Conservation (phyloP, 2,329 filamentous ascomycete genomes). For the Conoideocrella luteorostrata region DNA sequence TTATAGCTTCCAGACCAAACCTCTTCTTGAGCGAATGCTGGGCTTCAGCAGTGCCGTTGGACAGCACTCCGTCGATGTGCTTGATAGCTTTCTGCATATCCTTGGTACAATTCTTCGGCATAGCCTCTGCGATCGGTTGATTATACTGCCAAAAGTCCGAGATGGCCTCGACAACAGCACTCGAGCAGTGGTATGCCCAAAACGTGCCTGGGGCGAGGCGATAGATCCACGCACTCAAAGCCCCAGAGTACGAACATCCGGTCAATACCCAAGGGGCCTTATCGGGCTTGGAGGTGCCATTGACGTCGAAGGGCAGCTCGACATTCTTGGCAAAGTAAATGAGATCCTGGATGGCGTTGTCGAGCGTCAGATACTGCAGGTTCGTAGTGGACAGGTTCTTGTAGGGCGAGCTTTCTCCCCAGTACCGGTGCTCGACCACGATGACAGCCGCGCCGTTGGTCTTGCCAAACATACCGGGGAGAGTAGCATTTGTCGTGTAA, state of each 20-base stretch:
- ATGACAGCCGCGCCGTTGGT: slow-evolving; percentile 66
- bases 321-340: slow-evolving; percentile 70
- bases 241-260: slow-evolving; percentile 73
- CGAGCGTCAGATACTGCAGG: slow-evolving; percentile 69
- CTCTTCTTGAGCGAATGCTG: slow-evolving; percentile 35
- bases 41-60: slow-evolving; percentile 23
- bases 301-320: slow-evolving; percentile 60
- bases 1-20: slow-evolving; percentile 35
- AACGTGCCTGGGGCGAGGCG: slow-evolving; percentile 68
- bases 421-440: slow-evolving; percentile 77
- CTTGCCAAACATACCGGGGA: slow-evolving; percentile 57
- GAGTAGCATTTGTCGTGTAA: slow-evolving; percentile 65
- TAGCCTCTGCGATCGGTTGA: slow-evolving; percentile 36
- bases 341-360: slow-evolving; percentile 69
- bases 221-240: slow-evolving; percentile 66
- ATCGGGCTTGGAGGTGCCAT: slow-evolving; percentile 55
- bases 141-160: slow-evolving; percentile 62
- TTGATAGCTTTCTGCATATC: slow-evolving; percentile 49
- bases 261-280: slow-evolving; percentile 68
- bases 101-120: slow-evolving; percentile 52
- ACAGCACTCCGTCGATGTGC: slow-evolving; percentile 41
- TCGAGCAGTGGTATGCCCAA: slow-evolving; percentile 69
- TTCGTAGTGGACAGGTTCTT: slow-evolving; percentile 57
- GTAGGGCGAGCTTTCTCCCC: slow-evolving; percentile 64
- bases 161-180: slow-evolving; percentile 68